Evolutionary conservation across 2,329 filamentous ascomycete species (phyloP).

Genomic region (Kalmusia sp.): DNA sequence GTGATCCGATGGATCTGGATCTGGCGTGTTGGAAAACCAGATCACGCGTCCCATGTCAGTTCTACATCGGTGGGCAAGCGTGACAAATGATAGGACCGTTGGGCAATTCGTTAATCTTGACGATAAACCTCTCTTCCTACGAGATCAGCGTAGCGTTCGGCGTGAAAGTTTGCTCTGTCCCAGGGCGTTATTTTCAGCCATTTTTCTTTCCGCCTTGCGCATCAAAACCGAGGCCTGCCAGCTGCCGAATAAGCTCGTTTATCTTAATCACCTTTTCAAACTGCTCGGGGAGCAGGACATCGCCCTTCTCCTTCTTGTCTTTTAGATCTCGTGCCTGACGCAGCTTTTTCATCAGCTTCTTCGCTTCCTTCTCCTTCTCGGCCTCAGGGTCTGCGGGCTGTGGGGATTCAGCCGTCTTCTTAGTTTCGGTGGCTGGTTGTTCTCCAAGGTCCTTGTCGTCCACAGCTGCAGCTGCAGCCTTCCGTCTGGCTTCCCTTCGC

Average conservation of each 20-base stretch:
- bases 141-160: conserved; percentile 16
- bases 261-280: conserved; percentile 98
- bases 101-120: conserved; percentile 4
- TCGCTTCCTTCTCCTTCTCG: conserved; percentile 90
- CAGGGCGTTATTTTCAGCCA: conserved; percentile 43
- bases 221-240: conserved; percentile 86
- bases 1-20: background rate
- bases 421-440: conserved; percentile 29
- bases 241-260: conserved; percentile 86
- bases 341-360: conserved; percentile 91
- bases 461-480: conserved; percentile 52
- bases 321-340: conserved; percentile 91
- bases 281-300: conserved; percentile 86
- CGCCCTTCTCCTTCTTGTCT: conserved; percentile 88
- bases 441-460: conserved; percentile 27
- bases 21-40: background rate
- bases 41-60: background rate
- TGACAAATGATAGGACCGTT: background rate
- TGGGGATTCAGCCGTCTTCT: conserved; percentile 22
- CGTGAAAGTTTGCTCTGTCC: conserved; percentile 17
- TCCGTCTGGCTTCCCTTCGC: conserved; percentile 70
- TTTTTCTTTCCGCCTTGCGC: conserved; percentile 73
- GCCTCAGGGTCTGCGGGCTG: conserved; percentile 67
- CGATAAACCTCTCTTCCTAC: conserved; percentile 12
- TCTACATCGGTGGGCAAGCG: conserved; percentile 11